Conservation (phyloP, 2,329 filamentous ascomycete genomes). For the Aspergillus sp. region DNA sequence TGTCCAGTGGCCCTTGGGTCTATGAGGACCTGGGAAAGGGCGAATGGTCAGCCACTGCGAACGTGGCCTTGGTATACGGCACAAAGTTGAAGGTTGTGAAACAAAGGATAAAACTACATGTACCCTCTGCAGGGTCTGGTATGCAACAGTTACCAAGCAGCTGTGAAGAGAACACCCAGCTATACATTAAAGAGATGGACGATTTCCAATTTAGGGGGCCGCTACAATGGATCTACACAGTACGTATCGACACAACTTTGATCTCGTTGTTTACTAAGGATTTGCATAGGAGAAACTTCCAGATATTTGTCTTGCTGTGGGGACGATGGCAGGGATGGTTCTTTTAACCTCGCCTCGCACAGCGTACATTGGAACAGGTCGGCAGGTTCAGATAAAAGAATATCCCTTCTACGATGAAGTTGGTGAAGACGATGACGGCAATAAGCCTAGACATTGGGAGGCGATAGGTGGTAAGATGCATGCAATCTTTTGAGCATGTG, state of each 20-base stretch:
- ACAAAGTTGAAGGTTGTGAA: slow-evolving; percentile 28
- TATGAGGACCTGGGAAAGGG: background rate
- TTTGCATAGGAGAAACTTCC: slow-evolving; percentile 19
- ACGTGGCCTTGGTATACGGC: slow-evolving; percentile 30
- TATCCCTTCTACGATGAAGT: slow-evolving; percentile 21
- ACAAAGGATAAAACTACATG: slow-evolving; percentile 16
- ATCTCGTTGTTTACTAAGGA: slow-evolving; percentile 6
- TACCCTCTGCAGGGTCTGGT: background rate
- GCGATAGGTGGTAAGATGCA: slow-evolving; percentile 32
- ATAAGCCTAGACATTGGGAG: slow-evolving; percentile 25
- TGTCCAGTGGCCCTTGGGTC: slow-evolving; percentile 38
- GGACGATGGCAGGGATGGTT: slow-evolving; percentile 24
- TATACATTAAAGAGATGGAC: slow-evolving; percentile 7
- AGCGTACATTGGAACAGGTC: slow-evolving; percentile 13
- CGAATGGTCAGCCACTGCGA: slow-evolving; percentile 17
- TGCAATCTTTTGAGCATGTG: background rate
- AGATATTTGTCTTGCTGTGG: slow-evolving; percentile 22
- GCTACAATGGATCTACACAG: slow-evolving; percentile 30
- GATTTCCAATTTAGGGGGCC: slow-evolving; percentile 28
- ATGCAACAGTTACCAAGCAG: slow-evolving; percentile 8
- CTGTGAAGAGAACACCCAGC: slow-evolving; percentile 13
- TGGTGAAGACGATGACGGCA: slow-evolving; percentile 7
- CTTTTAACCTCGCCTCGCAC: slow-evolving; percentile 19
- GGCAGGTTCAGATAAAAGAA: slow-evolving; percentile 13
- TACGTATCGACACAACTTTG: slow-evolving; percentile 17